Evolutionary conservation across 1,284 basidiomycete genomes (phyloP), one percentile per base, ranked within the genome.

Genomic region (Boletellus deceptivus): DNA sequence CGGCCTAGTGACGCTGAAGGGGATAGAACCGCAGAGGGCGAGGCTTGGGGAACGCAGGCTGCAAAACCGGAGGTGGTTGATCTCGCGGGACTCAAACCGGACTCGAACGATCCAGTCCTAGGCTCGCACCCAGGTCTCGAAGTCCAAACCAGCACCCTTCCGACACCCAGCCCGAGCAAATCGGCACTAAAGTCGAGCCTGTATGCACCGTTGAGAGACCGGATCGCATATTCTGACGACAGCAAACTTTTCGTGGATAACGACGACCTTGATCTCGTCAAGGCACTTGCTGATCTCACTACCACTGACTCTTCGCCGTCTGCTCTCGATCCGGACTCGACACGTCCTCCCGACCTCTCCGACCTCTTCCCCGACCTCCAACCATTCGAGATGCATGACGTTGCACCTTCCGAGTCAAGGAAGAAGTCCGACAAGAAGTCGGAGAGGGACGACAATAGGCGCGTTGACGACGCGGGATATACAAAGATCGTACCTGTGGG

Each of bases 381-480:
- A 43, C 74, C 78, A 10, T 72, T 79, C 27, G 73, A 71, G 20
- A 67, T 86, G 40, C 69, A 82, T 34, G 82, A 84, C 55, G 69
- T 78, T 36, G 63, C 72, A 24, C 57, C 60, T 37, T 59, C 63
- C 13, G 79, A 75, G 43, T 72, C 68, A 3, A 80, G 74, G 63
- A 86, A 80, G 66, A 82, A 77, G 48, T 70, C 72, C 3, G 81
- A 83, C 29, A 80, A 78, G 60, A 75, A 75, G 55, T 73, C 72
- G 1, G 85, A 88, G 54, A 80, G 72, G 55, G 84, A 89, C 53
- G 87, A 88, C 59, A 81, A 77, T 57, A 86, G 78, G 63, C 75
- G 88, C 35, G 60, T 73, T 0, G 87, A 90, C 53, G 86, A 87
- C 44, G 76, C 78, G n/a, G 79, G 79, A 8, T 82, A 82, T 58